A percentile compares a stretch with the other conserved stretches of the same genome.
phyloP scores from a whole-genome alignment of 2,329 filamentous ascomycete genomes.

The Paraphoma chrysanthemicola region DNA sequence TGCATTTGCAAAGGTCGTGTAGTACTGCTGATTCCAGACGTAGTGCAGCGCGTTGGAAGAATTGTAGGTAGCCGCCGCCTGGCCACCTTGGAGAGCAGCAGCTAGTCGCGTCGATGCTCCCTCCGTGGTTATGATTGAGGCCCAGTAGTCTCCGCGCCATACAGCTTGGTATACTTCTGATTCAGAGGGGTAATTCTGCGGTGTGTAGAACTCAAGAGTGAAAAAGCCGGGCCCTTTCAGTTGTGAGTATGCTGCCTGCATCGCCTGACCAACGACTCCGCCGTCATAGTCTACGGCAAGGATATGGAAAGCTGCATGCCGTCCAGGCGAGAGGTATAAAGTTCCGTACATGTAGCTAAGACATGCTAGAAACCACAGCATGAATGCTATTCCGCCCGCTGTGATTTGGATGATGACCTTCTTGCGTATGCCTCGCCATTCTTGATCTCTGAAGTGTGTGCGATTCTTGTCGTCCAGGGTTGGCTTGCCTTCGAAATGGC shows the following conservation, averaged over 20 bases:
- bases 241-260: conserved; percentile 27
- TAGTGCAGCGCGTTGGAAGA: conserved; percentile 45
- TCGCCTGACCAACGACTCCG: conserved; percentile 24
- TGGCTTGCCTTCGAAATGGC: conserved; percentile 3
- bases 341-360: conserved; percentile 34
- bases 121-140: conserved; percentile 30
- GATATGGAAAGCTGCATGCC: conserved; percentile 29
- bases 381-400: conserved; percentile 21
- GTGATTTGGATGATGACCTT: conserved; percentile 18
- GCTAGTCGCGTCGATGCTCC: conserved; percentile 49
- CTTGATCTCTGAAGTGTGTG: conserved; percentile 12
- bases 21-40: conserved; percentile 57
- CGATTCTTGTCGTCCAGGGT: conserved; percentile 20
- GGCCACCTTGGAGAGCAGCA: conserved; percentile 44
- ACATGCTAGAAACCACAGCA: conserved; percentile 31
- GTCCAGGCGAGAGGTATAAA: conserved; percentile 17
- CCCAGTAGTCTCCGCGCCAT: conserved; percentile 37
- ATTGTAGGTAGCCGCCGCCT: conserved; percentile 46
- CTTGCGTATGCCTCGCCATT: conserved; percentile 19
- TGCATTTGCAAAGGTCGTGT: conserved; percentile 48
- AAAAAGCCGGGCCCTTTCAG: conserved; percentile 28
- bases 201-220: conserved; percentile 18
- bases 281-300: conserved; percentile 41
- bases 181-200: conserved; percentile 22
- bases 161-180: conserved; percentile 31